These are phyloP conservation scores for Collariella sp. DNA, from an alignment of 495 filamentous ascomycete species.

Conservation along the genomic window DNA sequence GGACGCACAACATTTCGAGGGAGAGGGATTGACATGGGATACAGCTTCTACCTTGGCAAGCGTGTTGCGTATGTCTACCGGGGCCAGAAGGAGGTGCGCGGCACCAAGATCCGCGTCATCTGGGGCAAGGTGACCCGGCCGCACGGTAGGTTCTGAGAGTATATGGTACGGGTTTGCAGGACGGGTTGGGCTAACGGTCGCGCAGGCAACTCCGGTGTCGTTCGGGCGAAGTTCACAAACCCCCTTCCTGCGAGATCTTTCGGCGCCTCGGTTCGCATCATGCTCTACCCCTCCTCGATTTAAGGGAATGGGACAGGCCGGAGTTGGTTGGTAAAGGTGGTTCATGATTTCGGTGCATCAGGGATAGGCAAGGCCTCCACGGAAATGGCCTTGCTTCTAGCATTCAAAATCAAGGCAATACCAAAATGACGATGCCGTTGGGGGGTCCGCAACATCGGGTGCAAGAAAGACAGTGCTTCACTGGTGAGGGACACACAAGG, in stretches of 20 bases:
- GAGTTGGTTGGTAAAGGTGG: slow-evolving; percentile 48
- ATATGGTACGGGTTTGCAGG: not conserved
- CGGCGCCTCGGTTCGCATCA: slow-evolving; percentile 92
- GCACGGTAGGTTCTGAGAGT: slow-evolving; percentile 58
- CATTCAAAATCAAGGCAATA: slow-evolving; percentile 37
- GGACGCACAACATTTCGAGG: not conserved
- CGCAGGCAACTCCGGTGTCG: slow-evolving; percentile 87
- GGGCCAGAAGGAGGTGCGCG: slow-evolving; percentile 80
- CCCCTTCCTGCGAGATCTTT: slow-evolving; percentile 94
- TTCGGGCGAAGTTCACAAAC: slow-evolving; percentile 88
- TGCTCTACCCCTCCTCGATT: slow-evolving; percentile 91
- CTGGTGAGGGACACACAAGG: slow-evolving; percentile 13
- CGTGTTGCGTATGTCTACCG: slow-evolving; percentile 96
- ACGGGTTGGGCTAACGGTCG: slow-evolving; percentile 2
- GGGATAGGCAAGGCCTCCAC: slow-evolving; percentile 44
- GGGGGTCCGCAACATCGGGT: slow-evolving; percentile 25
- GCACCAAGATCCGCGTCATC: slow-evolving; percentile 96
- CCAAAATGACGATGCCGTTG: slow-evolving; percentile 34
- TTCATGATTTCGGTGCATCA: slow-evolving; percentile 48
- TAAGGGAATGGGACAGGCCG: slow-evolving; percentile 39
- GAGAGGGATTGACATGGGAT: slow-evolving; percentile 21
- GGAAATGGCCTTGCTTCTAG: slow-evolving; percentile 37
- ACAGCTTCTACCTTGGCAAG: slow-evolving; percentile 87
- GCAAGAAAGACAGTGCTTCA: slow-evolving; percentile 16
- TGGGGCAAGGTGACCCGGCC: slow-evolving; percentile 97